These are phyloP conservation scores for Endotrypanum monterogeii DNA, from an alignment of 208 protist genomes.

Conservation along the genomic window DNA sequence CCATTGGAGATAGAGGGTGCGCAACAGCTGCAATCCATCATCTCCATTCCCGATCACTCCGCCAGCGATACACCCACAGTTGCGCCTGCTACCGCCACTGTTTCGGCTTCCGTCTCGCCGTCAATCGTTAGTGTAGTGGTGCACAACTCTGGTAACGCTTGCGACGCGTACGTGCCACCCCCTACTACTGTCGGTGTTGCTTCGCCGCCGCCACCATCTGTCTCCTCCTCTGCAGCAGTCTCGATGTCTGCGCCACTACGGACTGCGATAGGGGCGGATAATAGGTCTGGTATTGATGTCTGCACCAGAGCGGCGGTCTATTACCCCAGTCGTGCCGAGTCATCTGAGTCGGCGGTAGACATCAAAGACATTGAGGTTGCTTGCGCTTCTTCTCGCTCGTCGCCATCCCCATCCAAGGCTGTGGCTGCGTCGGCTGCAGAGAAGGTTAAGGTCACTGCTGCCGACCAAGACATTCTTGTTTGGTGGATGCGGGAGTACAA, in stretches of 20 bases:
- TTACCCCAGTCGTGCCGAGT: not conserved
- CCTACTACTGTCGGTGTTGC: not conserved
- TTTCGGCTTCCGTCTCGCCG: not conserved
- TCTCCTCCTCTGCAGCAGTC: not conserved
- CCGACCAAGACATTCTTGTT: constrained; percentile 7
- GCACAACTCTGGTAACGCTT: not conserved
- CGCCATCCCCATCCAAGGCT: not conserved
- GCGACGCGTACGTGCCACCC: not conserved
- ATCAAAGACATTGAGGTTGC: not conserved
- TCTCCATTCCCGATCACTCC: not conserved
- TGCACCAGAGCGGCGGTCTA: not conserved
- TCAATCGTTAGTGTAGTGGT: constrained; percentile 16
- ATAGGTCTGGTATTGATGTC: not conserved
- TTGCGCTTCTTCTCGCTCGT: not conserved
- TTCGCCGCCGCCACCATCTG: not conserved
- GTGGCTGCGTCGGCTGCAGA: not conserved
- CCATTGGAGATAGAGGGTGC: constrained; percentile 4
- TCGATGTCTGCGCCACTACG: not conserved
- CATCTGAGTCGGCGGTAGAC: not conserved
- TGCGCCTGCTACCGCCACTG: not conserved
- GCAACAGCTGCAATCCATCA: not conserved
- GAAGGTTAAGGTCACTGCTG: not conserved
- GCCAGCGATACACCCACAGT: not conserved
- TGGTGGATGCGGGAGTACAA: constrained; percentile 30
- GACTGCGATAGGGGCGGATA: not conserved